A percentile compares a stretch with the other conserved stretches of the same genome.
These are phyloP conservation scores for Pulveroboletus sp. DNA, from an alignment of 768 basidiomycete genomes.

Conservation along the genomic window DNA sequence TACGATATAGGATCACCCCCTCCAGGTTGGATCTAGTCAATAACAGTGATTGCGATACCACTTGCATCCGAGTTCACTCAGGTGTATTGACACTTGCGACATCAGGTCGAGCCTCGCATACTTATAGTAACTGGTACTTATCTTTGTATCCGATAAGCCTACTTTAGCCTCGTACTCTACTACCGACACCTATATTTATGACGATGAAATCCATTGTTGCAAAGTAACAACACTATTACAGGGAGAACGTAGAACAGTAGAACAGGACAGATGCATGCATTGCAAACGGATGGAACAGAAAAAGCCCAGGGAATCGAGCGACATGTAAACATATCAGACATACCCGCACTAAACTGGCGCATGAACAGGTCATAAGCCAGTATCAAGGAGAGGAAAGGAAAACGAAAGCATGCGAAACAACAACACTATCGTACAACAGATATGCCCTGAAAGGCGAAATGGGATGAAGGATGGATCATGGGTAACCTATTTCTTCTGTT, in stretches of 20 bases:
- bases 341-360: conserved; percentile 28
- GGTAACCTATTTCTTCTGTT: conserved; percentile 32
- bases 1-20: conserved; percentile 24
- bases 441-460: conserved; percentile 4
- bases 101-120: no score
- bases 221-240: conserved; percentile 22
- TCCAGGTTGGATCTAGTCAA: conserved; percentile 47
- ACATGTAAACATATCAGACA: conserved; percentile 24
- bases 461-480: conserved; percentile 1
- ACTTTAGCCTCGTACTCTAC: not conserved
- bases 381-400: conserved; percentile 26
- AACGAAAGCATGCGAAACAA: conserved; percentile 31
- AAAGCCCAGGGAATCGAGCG: conserved; percentile 17
- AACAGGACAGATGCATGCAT: conserved; percentile 10
- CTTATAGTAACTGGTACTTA: not conserved
- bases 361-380: conserved; percentile 30
- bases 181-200: not conserved
- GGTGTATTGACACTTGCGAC: no score
- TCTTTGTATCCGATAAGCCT: not conserved
- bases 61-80: no score
- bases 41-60: not conserved
- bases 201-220: conserved; percentile 10
- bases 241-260: conserved; percentile 15
- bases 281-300: conserved; percentile 12
- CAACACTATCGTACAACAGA: conserved; percentile 31